Evolutionary conservation across 73 alveolate species (phyloP).

Genomic region (Effrenium voratum): DNA sequence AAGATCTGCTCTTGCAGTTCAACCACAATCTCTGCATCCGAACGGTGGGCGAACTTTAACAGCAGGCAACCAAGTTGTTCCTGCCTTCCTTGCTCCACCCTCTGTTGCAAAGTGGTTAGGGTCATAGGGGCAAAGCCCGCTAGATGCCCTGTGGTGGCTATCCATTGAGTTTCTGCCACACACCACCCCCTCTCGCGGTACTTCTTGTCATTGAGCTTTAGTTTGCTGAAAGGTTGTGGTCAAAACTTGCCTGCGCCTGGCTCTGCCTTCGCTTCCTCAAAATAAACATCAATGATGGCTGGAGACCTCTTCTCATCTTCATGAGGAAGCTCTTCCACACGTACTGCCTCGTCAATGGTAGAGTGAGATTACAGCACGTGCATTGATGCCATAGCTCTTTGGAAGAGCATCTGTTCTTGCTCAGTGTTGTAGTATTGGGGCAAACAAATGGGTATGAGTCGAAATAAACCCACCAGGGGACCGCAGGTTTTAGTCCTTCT

Average conservation of each 20-base stretch:
- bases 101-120: background rate
- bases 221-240: background rate
- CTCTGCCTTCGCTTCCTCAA: background rate
- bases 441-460: no score
- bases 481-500: no score
- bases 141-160: background rate
- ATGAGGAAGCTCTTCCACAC: background rate
- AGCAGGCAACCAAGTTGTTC: background rate
- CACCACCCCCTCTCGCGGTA: background rate
- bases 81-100: background rate
- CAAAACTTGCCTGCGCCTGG: constrained; percentile 1
- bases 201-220: background rate
- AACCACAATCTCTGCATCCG: background rate
- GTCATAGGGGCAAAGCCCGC: background rate
- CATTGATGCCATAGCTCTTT: no score
- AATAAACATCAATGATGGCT: background rate
- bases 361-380: no score
- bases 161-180: background rate
- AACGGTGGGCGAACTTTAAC: background rate
- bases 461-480: no score
- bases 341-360: no score
- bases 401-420: no score
- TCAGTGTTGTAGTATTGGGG: no score
- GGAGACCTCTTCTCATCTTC: background rate
- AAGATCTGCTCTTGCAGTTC: background rate